phyloP scores from a whole-genome alignment of 495 filamentous ascomycete genomes.

The Podospora didyma region DNA sequence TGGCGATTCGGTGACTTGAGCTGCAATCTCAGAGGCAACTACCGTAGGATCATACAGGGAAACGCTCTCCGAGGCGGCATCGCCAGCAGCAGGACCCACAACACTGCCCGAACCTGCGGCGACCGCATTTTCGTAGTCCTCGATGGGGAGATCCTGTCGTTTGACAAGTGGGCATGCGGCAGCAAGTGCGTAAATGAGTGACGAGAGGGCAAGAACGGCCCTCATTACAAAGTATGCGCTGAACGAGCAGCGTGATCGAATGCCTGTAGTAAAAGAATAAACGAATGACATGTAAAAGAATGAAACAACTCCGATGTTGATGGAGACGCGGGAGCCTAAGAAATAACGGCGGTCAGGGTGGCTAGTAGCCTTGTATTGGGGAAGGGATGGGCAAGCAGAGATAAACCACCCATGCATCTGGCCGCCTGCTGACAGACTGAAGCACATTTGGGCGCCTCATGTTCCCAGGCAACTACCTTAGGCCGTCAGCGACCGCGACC shows the following conservation, averaged over 20 bases:
- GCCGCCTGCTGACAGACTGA: too few species aligned
- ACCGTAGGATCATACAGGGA: neutral
- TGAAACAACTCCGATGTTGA: neutral
- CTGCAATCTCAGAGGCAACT: conserved; percentile 1
- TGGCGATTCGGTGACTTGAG: neutral
- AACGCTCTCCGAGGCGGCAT: conserved; percentile 2
- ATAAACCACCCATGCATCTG: too few species aligned
- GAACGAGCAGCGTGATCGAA: neutral
- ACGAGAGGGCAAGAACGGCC: conserved; percentile 6
- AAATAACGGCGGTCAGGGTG: neutral
- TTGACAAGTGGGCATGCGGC: conserved; percentile 4
- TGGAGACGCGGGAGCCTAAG: neutral
- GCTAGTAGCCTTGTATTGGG: neutral
- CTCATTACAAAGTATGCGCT: conserved; percentile 5
- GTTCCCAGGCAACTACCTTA: too few species aligned
- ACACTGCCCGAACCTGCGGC: neutral
- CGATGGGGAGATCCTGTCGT: conserved; percentile 6
- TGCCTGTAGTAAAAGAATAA: neutral
- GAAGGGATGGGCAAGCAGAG: too few species aligned
- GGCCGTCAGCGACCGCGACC: too few species aligned
- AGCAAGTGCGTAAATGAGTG: conserved; percentile 9
- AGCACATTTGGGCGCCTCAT: too few species aligned
- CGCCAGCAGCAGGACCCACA: neutral
- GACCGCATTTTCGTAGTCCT: conserved; percentile 4
- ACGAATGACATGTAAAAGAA: neutral